These are phyloP conservation scores for Xylariaceae sp. DNA, from an alignment of 2,329 filamentous ascomycete species.

Conservation along the genomic window DNA sequence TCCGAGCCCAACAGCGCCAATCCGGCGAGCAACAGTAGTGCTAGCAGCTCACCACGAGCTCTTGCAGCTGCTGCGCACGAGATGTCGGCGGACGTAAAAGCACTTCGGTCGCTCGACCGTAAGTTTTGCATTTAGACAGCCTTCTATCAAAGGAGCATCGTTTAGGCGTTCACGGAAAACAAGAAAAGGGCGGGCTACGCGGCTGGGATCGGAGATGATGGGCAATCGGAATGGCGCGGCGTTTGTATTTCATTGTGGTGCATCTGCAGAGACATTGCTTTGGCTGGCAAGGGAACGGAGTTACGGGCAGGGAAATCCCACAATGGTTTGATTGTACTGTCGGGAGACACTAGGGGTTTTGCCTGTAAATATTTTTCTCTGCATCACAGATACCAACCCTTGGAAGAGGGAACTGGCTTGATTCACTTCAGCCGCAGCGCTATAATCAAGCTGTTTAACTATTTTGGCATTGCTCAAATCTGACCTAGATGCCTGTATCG, in stretches of 20 bases:
- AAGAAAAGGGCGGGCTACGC: slow-evolving; percentile 11
- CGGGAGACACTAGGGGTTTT: background rate
- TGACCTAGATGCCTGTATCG: no score
- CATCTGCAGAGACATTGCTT: background rate
- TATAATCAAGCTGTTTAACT: no score
- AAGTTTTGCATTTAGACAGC: slow-evolving; percentile 53
- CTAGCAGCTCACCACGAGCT: slow-evolving; percentile 56
- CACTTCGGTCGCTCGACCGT: slow-evolving; percentile 69
- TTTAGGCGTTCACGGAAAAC: slow-evolving; percentile 33
- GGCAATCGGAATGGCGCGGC: slow-evolving; percentile 17
- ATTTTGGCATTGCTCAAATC: no score
- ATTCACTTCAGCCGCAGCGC: no score
- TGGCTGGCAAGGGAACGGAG: slow-evolving; percentile 11
- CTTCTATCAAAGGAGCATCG: slow-evolving; percentile 26
- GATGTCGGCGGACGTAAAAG: slow-evolving; percentile 65
- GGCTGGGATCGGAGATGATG: slow-evolving; percentile 17
- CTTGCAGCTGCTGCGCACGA: slow-evolving; percentile 40
- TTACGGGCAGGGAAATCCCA: slow-evolving; percentile 7
- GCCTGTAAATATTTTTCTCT: slow-evolving; percentile 4
- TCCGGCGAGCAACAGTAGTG: slow-evolving; percentile 50
- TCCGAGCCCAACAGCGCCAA: slow-evolving; percentile 56
- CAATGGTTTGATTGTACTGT: background rate
- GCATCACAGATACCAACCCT: slow-evolving; percentile 11
- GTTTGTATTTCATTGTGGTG: background rate
- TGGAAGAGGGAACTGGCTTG: background rate